phyloP scores from a whole-genome alignment of 345 rosid genomes.

The Arabidopsis suecica region DNA sequence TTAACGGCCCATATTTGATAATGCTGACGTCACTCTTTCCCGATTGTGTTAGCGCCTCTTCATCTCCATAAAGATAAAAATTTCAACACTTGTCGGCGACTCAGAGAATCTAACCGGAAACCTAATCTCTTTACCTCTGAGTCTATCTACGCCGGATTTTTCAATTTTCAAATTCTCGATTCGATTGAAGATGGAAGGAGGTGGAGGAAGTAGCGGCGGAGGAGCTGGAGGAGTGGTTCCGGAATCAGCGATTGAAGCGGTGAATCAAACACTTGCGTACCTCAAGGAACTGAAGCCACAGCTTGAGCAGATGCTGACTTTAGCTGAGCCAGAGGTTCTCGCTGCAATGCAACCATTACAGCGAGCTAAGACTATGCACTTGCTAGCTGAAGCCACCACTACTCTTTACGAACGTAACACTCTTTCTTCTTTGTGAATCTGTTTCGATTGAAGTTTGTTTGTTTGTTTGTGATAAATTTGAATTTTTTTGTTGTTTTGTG shows the following conservation, averaged over 20 bases:
- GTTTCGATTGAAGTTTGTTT: conserved; percentile 19
- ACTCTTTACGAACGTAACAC: conserved; percentile 61
- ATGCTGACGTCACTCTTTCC: conserved; percentile 23
- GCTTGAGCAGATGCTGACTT: conserved; percentile 61
- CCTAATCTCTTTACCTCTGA: conserved; percentile 16
- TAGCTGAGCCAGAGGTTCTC: conserved; percentile 65
- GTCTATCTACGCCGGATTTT: background rate
- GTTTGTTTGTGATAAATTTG: background rate
- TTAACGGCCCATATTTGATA: conserved; percentile 30
- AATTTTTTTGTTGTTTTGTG: conserved; percentile 16
- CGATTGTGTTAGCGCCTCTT: conserved; percentile 23
- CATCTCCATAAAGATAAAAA: background rate
- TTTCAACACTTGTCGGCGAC: conserved; percentile 17
- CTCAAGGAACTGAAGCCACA: conserved; percentile 58
- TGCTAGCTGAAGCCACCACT: conserved; percentile 77
- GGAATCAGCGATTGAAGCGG: conserved; percentile 68
- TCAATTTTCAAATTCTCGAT: background rate
- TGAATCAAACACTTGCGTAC: conserved; percentile 54
- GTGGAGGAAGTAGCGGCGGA: conserved; percentile 39
- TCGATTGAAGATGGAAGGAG: conserved; percentile 49
- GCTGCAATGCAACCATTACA: conserved; percentile 68
- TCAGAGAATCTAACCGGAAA: conserved; percentile 25
- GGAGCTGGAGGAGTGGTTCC: conserved; percentile 53
- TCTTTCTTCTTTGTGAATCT: background rate
- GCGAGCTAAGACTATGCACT: conserved; percentile 67